phyloP scores from a whole-genome alignment of 768 basidiomycete species.

The Suillus americanus region DNA sequence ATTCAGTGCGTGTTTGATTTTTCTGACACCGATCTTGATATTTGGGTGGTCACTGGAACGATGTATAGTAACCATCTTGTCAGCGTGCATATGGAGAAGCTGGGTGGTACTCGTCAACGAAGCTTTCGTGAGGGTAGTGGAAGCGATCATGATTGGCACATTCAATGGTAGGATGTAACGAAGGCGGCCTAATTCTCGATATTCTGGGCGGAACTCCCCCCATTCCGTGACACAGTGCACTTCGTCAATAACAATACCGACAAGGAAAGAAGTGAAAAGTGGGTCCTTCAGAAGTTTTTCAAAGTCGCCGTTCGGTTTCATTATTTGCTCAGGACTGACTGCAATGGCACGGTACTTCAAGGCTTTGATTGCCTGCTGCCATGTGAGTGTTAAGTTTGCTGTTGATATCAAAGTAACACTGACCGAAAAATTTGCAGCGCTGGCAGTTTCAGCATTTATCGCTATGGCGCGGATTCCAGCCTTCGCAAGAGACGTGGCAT shows the following conservation, averaged over 20 bases:
- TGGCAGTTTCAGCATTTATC: conserved; percentile 19
- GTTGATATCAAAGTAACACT: not conserved
- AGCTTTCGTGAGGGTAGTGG: conserved; percentile 32
- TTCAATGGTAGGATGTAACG: conserved; percentile 28
- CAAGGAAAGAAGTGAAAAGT: conserved; percentile 13
- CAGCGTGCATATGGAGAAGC: conserved; percentile 19
- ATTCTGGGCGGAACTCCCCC: conserved; percentile 36
- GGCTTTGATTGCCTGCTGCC: conserved; percentile 4
- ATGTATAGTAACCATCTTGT: conserved; percentile 13
- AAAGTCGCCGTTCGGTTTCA: conserved; percentile 13
- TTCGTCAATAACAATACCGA: conserved; percentile 20
- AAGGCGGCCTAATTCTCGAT: conserved; percentile 24
- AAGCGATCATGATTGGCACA: conserved; percentile 32
- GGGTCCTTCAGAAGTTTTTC: conserved; percentile 10
- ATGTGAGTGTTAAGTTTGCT: not conserved
- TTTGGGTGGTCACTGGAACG: conserved; percentile 35
- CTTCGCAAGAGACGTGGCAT: conserved; percentile 6
- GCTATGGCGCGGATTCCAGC: conserved; percentile 18
- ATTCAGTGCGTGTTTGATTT: conserved; percentile 21
- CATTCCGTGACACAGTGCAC: conserved; percentile 23
- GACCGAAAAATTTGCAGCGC: conserved; percentile 17
- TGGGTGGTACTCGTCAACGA: conserved; percentile 23
- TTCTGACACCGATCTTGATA: conserved; percentile 26
- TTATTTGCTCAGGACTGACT: conserved; percentile 12
- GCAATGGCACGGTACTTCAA: conserved; percentile 8